Percentiles rank a stretch among this genome's conserved stretches.
These are phyloP conservation scores for Diplosphaera chodatii DNA, from an alignment of 139 green algal species.

Conservation along the genomic window DNA sequence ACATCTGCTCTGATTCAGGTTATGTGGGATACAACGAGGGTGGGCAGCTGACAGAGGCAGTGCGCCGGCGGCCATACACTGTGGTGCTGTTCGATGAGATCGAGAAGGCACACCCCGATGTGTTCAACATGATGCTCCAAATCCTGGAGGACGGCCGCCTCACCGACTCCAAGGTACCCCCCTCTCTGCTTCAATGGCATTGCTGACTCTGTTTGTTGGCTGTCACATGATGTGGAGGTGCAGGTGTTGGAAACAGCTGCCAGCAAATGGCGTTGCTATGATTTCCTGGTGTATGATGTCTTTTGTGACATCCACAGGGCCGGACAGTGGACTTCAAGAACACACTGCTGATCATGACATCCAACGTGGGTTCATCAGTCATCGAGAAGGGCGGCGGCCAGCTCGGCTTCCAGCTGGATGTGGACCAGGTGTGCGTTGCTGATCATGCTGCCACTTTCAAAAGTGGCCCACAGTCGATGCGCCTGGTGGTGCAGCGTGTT, in stretches of 20 bases:
- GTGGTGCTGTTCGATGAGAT: slow-evolving; percentile 99
- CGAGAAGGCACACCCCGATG: slow-evolving; percentile 99
- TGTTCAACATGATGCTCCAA: slow-evolving; percentile 95
- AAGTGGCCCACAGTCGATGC: too few relatives aligned
- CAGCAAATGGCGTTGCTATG: too few relatives aligned
- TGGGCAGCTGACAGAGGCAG: slow-evolving; percentile 98
- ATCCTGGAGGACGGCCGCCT: slow-evolving; percentile 91
- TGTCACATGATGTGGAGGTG: background rate
- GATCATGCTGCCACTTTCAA: too few relatives aligned
- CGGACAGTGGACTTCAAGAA: slow-evolving; percentile 99
- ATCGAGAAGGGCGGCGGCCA: slow-evolving; percentile 92
- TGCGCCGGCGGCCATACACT: slow-evolving; percentile 92
- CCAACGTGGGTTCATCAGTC: slow-evolving; percentile 90
- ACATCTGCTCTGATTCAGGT: slow-evolving; percentile 25
- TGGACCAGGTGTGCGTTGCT: slow-evolving; percentile 9
- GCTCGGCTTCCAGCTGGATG: slow-evolving; percentile 74
- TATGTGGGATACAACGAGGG: slow-evolving; percentile 99
- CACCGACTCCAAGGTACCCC: slow-evolving; percentile 78
- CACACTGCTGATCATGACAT: slow-evolving; percentile 99
- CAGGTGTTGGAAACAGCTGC: too few relatives aligned
- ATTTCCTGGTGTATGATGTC: too few relatives aligned
- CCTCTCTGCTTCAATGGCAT: too few relatives aligned
- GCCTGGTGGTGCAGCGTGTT: too few relatives aligned
- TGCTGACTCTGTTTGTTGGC: background rate
- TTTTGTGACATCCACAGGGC: too few relatives aligned